Evolutionary conservation across 257 asterid genomes (phyloP).

Genomic region (Leonotis leonurus): DNA sequence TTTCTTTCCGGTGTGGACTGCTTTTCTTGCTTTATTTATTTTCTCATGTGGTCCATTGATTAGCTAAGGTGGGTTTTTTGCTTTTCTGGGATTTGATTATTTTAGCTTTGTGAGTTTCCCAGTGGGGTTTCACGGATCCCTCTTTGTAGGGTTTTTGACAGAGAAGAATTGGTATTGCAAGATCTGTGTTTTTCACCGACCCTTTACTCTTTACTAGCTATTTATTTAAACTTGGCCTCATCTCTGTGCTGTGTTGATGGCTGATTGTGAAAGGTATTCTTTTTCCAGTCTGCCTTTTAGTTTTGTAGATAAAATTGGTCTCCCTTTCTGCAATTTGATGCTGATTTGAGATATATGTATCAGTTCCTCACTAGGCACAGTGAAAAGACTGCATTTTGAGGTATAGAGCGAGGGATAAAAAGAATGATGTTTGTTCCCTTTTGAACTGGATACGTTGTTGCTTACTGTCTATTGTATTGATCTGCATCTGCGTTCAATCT

Average conservation of each 20-base stretch:
- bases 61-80: conserved; percentile 46
- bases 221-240: conserved; percentile 35
- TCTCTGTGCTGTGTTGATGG: conserved; percentile 36
- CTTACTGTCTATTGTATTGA: conserved; percentile 8
- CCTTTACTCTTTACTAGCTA: conserved; percentile 33
- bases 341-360: conserved; percentile 17
- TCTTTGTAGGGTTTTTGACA: conserved; percentile 50
- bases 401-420: neutral
- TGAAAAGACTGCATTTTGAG: conserved; percentile 20
- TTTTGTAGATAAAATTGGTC: conserved; percentile 12
- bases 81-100: conserved; percentile 31
- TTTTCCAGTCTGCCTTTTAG: conserved; percentile 39
- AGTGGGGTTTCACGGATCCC: conserved; percentile 49
- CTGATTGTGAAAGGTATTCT: conserved; percentile 29
- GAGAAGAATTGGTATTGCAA: conserved; percentile 52
- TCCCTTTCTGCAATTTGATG: conserved; percentile 14
- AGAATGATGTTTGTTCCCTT: neutral
- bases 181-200: conserved; percentile 66
- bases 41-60: conserved; percentile 43
- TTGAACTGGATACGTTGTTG: conserved; percentile 1
- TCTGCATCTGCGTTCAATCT: conserved; percentile 13
- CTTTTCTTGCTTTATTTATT: conserved; percentile 40
- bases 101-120: conserved; percentile 36
- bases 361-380: conserved; percentile 2
- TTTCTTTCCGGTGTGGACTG: conserved; percentile 29